These are phyloP conservation scores for Sarocladium oryzae DNA, from an alignment of 2,329 filamentous ascomycete species.

Conservation along the genomic window DNA sequence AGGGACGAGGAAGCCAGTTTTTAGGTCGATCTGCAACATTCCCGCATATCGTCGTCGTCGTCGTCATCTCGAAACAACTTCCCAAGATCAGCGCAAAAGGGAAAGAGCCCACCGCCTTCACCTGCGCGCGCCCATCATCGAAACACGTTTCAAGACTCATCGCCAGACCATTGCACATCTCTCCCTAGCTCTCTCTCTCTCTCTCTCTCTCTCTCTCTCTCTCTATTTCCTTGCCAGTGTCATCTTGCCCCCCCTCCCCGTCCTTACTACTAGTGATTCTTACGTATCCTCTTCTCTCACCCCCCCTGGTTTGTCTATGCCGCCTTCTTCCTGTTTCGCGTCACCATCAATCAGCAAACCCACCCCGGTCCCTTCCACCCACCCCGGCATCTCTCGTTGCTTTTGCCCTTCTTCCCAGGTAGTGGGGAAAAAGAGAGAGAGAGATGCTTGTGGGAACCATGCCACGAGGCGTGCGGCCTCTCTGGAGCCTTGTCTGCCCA, in stretches of 20 bases:
- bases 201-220: background rate
- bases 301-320: no score
- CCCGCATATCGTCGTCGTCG: conserved; percentile 7
- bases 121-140: background rate
- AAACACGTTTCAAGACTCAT: conserved; percentile 8
- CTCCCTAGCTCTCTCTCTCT: no score
- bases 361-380: background rate
- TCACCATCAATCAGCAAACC: background rate
- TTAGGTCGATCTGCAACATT: no score
- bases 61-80: conserved; percentile 7
- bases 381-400: background rate
- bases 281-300: no score
- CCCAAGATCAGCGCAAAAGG: conserved; percentile 6
- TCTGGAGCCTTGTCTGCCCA: background rate
- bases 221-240: background rate
- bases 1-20: no score
- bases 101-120: background rate
- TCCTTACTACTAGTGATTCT: no score
- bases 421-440: no score
- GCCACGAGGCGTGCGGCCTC: background rate
- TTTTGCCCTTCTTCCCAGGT: no score
- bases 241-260: background rate
- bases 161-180: no score
- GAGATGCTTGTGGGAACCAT: background rate
- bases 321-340: no score